Conservation (phyloP, 2,329 filamentous ascomycete species). For the Diaporthe amygdali region DNA sequence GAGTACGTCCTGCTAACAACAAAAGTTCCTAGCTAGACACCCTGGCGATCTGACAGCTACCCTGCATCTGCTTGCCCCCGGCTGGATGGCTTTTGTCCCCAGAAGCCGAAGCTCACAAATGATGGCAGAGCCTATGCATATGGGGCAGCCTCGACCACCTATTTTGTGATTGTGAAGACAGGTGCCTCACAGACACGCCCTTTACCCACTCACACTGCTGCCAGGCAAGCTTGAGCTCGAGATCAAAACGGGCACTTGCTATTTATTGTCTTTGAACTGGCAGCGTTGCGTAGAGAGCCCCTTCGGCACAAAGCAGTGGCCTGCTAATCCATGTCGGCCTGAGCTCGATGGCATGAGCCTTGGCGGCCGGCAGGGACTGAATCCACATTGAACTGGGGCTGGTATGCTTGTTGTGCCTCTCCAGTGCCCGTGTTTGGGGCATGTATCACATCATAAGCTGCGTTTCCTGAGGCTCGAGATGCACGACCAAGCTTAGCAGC, state of each 20-base stretch:
- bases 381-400: conserved; percentile 11
- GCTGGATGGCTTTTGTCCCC: neutral
- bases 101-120: neutral
- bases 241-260: neutral
- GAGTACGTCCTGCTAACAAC: neutral
- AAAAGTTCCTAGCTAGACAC: neutral
- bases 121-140: neutral
- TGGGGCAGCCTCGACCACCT: neutral
- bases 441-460: conserved; percentile 14
- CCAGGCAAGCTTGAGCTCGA: neutral
- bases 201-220: neutral
- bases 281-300: neutral
- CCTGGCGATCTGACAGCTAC: neutral
- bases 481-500: conserved; percentile 13
- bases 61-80: neutral
- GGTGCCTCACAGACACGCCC: neutral
- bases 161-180: neutral
- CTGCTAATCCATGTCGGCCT: conserved; percentile 4
- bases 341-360: conserved; percentile 15
- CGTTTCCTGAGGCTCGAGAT: conserved; percentile 14
- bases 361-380: conserved; percentile 7
- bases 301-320: neutral
- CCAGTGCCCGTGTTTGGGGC: conserved; percentile 13
- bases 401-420: conserved; percentile 10
- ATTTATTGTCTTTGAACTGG: neutral